Base-by-base conservation (phyloP, 495 filamentous ascomycete species). In the Talaromyces stipitatus region DNA sequence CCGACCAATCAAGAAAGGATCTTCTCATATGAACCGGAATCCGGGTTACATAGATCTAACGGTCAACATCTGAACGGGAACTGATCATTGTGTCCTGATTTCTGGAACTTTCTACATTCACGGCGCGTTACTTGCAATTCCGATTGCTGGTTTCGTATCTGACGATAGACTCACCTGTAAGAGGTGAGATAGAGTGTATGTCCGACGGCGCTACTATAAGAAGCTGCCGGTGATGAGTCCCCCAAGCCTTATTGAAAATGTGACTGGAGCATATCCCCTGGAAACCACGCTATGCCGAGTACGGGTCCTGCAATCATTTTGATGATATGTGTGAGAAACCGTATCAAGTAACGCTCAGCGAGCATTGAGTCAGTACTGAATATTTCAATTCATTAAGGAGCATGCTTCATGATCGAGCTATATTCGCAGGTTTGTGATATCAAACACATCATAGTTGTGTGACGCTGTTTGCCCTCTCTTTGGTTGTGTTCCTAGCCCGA, bases 21-120 rank as follows among this genome's bases (percentile, higher is more conserved):
- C 22, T 18, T 41, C 16, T 36, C 18, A 41, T 16, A 18, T 41
- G 36, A 16, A 16, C n/a, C 36, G 36, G 18, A 41, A 16, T 41
- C n/a, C 36, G 43, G n/a, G 43, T 47, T 47, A 47, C 43, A 47
- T 47, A 47, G 43, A 51, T 51, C 48, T 30, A 51, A 51, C 48
- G 48, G 48, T 18, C 48, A 28, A 18, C 16, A 30, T 27, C 48
- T 26, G 24, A 8, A 47, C 20, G 23, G 23, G 43, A 47, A 23
- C 20, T 47, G 22, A 47, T 47, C 12, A 20, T 26, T 47, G 20
- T 47, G 12, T 26, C 18, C 8, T 16, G 43, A 26, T 11, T 47
- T 47, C 43, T 26, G 43, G 43, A 47, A 47, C 4, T 47, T 47
- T 47, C 43, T 12, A 47, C 18, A 47, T 41, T 26, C 18, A 12